Percentiles rank a stretch among this genome's conserved stretches.
These are phyloP conservation scores for Vitis hybrid DNA, from an alignment of 177 flowering plant species.

Conservation along the genomic window DNA sequence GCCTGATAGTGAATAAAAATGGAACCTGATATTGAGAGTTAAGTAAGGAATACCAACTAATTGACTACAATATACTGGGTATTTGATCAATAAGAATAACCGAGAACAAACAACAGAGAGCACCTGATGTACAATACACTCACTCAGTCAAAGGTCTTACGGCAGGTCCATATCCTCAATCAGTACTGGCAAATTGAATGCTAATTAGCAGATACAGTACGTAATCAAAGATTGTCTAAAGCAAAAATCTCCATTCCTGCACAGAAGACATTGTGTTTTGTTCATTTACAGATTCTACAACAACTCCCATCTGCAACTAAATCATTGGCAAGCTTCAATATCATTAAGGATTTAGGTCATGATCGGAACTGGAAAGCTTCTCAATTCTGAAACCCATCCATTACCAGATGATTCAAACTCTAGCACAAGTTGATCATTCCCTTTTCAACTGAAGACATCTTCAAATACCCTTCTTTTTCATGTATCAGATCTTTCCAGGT, in stretches of 20 bases:
- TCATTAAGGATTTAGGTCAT: conserved; percentile 1
- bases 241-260: conserved; percentile 21
- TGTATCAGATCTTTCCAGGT: conserved; percentile 27
- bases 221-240: conserved; percentile 1
- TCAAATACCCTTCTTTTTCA: background rate
- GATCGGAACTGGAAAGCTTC: conserved; percentile 8
- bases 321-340: conserved; percentile 11
- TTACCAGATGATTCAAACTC: background rate
- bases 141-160: background rate
- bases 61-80: too few species aligned
- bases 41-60: too few species aligned
- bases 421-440: conserved; percentile 3
- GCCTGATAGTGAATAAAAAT: too few species aligned
- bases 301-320: conserved; percentile 8
- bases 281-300: conserved; percentile 26
- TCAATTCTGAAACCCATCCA: background rate
- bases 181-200: background rate
- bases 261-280: conserved; percentile 19
- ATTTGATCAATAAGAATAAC: background rate
- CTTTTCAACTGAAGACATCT: conserved; percentile 9
- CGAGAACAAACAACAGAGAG: background rate
- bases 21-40: too few species aligned
- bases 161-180: background rate
- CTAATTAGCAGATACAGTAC: conserved; percentile 10
- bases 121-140: conserved; percentile 3